phyloP scores from a whole-genome alignment of 2,329 filamentous ascomycete genomes.

The Parastagonospora avenae region DNA sequence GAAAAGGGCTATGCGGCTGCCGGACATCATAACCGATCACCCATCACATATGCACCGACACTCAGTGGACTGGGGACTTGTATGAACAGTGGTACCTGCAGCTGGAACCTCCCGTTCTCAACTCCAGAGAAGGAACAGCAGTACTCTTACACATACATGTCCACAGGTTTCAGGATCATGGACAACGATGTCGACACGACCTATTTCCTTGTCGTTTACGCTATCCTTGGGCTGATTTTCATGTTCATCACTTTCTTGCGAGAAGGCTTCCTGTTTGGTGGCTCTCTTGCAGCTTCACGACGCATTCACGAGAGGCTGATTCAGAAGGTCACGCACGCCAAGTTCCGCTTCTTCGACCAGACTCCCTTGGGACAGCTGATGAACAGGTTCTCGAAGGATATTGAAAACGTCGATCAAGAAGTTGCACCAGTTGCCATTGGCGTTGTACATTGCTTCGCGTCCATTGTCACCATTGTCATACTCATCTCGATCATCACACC shows the following conservation, averaged over 20 bases:
- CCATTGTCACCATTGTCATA: conserved; percentile 81
- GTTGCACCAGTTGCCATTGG: conserved; percentile 89
- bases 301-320: conserved; percentile 82
- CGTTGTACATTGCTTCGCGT: conserved; percentile 68
- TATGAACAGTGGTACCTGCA: conserved; percentile 56
- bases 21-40: conserved; percentile 40
- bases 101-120: conserved; percentile 51
- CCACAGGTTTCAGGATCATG: conserved; percentile 46
- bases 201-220: conserved; percentile 87
- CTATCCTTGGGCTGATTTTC: conserved; percentile 75
- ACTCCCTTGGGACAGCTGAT: conserved; percentile 95
- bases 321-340: conserved; percentile 79
- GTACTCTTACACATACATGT: conserved; percentile 46
- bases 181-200: conserved; percentile 70
- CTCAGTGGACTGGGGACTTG: conserved; percentile 54
- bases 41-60: conserved; percentile 51
- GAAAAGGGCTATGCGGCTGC: conserved; percentile 47
- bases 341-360: conserved; percentile 97
- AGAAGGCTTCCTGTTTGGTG: conserved; percentile 89
- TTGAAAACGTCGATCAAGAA: conserved; percentile 94
- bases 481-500: conserved; percentile 90
- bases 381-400: conserved; percentile 98
- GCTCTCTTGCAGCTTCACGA: conserved; percentile 85
- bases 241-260: conserved; percentile 81
- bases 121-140: conserved; percentile 27